phyloP scores from a whole-genome alignment of 345 rosid species.

The Eucalyptus guilfoylei region DNA sequence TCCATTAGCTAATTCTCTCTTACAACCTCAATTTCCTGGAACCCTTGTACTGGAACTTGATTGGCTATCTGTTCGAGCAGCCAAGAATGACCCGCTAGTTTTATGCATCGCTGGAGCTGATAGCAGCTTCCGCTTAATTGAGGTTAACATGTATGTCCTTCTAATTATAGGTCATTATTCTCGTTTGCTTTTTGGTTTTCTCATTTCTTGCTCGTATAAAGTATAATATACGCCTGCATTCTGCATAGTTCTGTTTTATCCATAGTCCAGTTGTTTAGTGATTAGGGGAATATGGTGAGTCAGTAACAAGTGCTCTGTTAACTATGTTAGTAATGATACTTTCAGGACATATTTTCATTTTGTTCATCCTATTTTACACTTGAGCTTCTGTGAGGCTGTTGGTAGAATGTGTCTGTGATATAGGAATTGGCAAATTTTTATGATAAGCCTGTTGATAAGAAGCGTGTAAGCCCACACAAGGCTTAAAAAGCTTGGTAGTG shows the following conservation, averaged over 20 bases:
- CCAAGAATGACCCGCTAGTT: conserved; percentile 76
- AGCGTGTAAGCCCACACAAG: background rate
- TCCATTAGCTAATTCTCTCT: conserved; percentile 91
- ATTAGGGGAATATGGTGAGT: background rate
- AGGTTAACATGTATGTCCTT: conserved; percentile 62
- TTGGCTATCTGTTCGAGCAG: conserved; percentile 79
- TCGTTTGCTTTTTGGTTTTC: background rate
- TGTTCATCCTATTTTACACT: background rate
- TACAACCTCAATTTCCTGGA: conserved; percentile 95
- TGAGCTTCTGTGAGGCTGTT: background rate
- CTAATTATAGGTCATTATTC: background rate
- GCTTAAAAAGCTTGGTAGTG: background rate
- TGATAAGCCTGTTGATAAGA: background rate
- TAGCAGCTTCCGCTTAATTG: conserved; percentile 88
- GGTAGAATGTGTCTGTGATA: background rate
- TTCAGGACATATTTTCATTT: background rate
- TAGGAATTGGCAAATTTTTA: background rate
- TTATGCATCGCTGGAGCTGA: conserved; percentile 97
- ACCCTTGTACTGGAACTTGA: conserved; percentile 95
- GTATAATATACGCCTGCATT: background rate
- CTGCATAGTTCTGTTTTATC: background rate
- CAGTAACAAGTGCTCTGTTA: background rate
- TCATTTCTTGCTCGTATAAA: background rate
- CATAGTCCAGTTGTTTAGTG: background rate
- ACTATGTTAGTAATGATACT: background rate